Conservation (phyloP, 202 grass and related monocot species). For the Panicum hallii region DNA sequence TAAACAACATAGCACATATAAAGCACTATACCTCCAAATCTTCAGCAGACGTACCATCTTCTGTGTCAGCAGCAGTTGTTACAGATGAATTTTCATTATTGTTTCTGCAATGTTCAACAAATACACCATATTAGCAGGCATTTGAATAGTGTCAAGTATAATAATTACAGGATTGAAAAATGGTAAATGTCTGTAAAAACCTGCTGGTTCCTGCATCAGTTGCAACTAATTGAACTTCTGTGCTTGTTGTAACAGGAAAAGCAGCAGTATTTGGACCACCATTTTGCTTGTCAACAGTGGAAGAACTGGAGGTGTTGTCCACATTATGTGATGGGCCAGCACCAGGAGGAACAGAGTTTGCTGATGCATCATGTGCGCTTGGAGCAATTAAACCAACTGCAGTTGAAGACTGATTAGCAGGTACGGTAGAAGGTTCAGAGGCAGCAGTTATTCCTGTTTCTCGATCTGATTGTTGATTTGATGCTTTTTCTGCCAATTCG, state of each 20-base stretch:
- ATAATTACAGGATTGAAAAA: constrained; percentile 22
- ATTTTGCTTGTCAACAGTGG: constrained; percentile 44
- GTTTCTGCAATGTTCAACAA: constrained; percentile 57
- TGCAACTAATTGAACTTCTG: constrained; percentile 39
- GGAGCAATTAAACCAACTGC: constrained; percentile 48
- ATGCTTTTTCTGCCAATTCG: constrained; percentile 72
- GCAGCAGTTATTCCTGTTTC: constrained; percentile 50
- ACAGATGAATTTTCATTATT: constrained; percentile 57
- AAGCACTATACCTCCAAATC: constrained; percentile 77
- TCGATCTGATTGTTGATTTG: constrained; percentile 49
- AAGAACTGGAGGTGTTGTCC: constrained; percentile 43
- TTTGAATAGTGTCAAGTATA: background rate
- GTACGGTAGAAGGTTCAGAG: constrained; percentile 44
- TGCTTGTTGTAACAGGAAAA: constrained; percentile 46
- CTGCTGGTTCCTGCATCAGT: constrained; percentile 48
- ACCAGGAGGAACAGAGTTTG: constrained; percentile 46
- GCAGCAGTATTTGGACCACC: constrained; percentile 45
- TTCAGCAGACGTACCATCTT: constrained; percentile 71
- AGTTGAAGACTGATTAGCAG: constrained; percentile 51
- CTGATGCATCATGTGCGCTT: constrained; percentile 36
- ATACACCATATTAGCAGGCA: background rate
- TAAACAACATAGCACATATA: constrained; percentile 21
- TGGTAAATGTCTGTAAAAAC: constrained; percentile 25
- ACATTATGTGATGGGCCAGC: constrained; percentile 31
- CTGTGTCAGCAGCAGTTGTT: constrained; percentile 37